Evolutionary conservation across 257 asterid species (phyloP), one percentile per base, ranked within the genome.

Genomic region (Orobanche coerulescens): DNA sequence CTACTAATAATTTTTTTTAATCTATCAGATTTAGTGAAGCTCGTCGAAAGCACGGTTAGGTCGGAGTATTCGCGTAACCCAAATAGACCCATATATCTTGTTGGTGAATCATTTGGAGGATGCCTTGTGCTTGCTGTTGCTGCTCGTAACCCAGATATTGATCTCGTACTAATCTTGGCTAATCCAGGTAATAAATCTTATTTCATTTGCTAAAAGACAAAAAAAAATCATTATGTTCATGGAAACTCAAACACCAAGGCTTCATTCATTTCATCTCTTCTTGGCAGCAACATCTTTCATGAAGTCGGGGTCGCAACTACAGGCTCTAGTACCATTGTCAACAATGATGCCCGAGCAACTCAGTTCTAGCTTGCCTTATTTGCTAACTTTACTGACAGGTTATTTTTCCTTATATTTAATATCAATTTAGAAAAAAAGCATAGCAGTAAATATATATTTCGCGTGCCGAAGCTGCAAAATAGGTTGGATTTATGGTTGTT

Each of bases 111-210:
- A 22, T 73, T 87, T 42, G 96, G 97, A 47, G 94, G 76, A 69
- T 85, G 95, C 74, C 79, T 90, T 25, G 91, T 96, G 0, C 83
- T 87, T 30, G 82, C 88, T 65, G 81, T 90, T 78, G 97, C 96
- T 72, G 82, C 96, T 13, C 79, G 90, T 33, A 90, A 80, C 68
- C 85, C 90, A 3, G 71, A 83, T 20, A 73, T 90, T 58, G 86
- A 87, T 73, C 91, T 90, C 36, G 37, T 79, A 39, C 58, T 90
- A 30, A 73, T 90, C 50, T 76, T 90, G 78, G 88, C 91, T 13
- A 90, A 90, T 75, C 90, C 97, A 78, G 97, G 97, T 87, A 30
- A 34, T 49, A 11, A 66, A 7, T 26, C 22, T 43, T 10, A 6
- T 40, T n/a, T 31, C 60, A 10, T 30, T 42, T 36, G 5, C 4